Conservation (phyloP, 371 early-diverging fungal species). For the Batkoa obscura region DNA sequence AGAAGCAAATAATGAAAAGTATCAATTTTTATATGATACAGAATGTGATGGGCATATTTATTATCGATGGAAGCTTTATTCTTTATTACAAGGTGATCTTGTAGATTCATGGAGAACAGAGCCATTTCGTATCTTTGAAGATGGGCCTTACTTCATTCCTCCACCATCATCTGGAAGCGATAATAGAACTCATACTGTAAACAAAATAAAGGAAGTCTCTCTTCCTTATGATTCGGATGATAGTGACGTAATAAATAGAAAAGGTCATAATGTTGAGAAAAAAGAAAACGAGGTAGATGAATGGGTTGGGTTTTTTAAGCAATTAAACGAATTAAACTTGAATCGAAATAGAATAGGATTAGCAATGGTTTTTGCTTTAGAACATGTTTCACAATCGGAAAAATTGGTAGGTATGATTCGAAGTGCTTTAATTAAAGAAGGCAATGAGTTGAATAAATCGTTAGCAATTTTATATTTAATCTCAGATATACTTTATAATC, state of each 20-base stretch:
- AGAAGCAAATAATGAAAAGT: constrained; percentile 39
- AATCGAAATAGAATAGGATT: constrained; percentile 48
- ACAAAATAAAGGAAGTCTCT: constrained; percentile 14
- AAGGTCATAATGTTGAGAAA: constrained; percentile 19
- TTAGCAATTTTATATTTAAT: constrained; percentile 60
- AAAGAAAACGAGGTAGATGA: constrained; percentile 37
- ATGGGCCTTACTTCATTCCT: constrained; percentile 70
- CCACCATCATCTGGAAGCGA: too few species aligned
- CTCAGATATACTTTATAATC: constrained; percentile 74
- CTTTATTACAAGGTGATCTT: constrained; percentile 76
- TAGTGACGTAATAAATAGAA: constrained; percentile 32
- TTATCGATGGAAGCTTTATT: constrained; percentile 82
- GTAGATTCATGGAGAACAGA: constrained; percentile 48
- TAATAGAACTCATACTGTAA: too few species aligned
- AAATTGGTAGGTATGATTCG: constrained; percentile 48
- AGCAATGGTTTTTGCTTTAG: constrained; percentile 74
- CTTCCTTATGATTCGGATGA: constrained; percentile 20
- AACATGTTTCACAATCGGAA: constrained; percentile 63
- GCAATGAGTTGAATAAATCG: constrained; percentile 39
- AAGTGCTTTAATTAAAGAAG: constrained; percentile 30
- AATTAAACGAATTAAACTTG: constrained; percentile 27
- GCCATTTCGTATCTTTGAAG: constrained; percentile 75
- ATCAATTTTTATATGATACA: constrained; percentile 47
- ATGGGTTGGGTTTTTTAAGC: constrained; percentile 31
- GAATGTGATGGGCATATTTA: constrained; percentile 64